phyloP scores from a whole-genome alignment of 352 stramenopile genomes.

The Phytophthora tubulina region DNA sequence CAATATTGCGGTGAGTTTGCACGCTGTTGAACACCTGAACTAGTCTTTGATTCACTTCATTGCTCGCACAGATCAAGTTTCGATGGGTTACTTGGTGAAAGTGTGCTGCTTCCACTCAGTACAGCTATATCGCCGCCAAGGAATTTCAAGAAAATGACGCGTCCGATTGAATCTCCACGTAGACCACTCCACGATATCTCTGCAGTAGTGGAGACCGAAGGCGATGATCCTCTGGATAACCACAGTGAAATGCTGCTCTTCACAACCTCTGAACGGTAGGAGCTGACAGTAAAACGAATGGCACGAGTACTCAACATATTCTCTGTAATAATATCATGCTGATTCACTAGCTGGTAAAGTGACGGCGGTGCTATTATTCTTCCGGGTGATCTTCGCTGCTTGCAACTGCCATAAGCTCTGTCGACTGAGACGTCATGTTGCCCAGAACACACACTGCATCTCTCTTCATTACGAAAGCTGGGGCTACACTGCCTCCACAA shows the following conservation, averaged over 20 bases:
- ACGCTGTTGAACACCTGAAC: not conserved
- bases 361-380: not conserved
- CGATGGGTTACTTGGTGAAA: slow-evolving; percentile 40
- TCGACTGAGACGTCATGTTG: slow-evolving; percentile 47
- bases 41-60: not conserved
- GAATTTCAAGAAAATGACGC: slow-evolving; percentile 6
- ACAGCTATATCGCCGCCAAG: slow-evolving; percentile 3
- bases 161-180: not conserved
- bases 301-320: not conserved
- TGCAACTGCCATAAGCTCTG: slow-evolving; percentile 26
- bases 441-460: slow-evolving; percentile 60
- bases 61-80: slow-evolving; percentile 6
- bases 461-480: slow-evolving; percentile 65
- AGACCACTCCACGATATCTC: not conserved
- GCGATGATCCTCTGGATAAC: slow-evolving; percentile 28
- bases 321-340: not conserved
- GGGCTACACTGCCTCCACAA: slow-evolving; percentile 51
- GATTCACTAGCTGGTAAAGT: no score
- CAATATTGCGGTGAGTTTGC: slow-evolving; percentile 13
- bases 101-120: slow-evolving; percentile 54
- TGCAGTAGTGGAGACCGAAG: not conserved
- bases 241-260: slow-evolving; percentile 61
- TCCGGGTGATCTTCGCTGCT: slow-evolving; percentile 17
- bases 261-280: not conserved
- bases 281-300: not conserved